phyloP scores from a whole-genome alignment of 2,329 filamentous ascomycete species.

The Aspergillus cejpii region DNA sequence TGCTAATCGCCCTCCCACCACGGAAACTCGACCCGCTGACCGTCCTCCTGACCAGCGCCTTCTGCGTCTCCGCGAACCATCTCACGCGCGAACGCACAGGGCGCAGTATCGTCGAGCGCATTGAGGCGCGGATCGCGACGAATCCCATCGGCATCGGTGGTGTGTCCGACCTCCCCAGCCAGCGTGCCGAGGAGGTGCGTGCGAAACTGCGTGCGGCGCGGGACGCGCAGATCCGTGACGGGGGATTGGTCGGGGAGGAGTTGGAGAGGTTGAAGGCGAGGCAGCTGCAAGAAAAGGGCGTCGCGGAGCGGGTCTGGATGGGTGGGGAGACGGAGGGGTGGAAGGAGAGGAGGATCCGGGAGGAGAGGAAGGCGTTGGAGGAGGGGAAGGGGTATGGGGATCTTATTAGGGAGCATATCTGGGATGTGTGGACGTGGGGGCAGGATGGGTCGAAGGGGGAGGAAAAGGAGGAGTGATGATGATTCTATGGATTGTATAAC shows the following conservation, averaged over 20 bases:
- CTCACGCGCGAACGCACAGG: constrained; percentile 36
- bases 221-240: constrained; percentile 23
- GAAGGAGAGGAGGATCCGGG: constrained; percentile 37
- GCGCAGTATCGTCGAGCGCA: constrained; percentile 30
- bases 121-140: constrained; percentile 22
- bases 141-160: constrained; percentile 6
- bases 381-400: constrained; percentile 42
- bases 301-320: constrained; percentile 35
- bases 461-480: constrained; percentile 4
- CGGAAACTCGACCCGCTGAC: constrained; percentile 35
- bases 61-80: constrained; percentile 36
- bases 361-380: constrained; percentile 40
- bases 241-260: constrained; percentile 21
- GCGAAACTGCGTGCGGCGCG: constrained; percentile 24
- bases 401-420: constrained; percentile 43
- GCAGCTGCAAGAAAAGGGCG: constrained; percentile 25
- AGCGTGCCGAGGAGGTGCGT: constrained; percentile 32
- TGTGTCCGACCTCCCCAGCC: constrained; percentile 27
- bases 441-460: constrained; percentile 11
- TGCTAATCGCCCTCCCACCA: constrained; percentile 33
- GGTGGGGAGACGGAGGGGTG: constrained; percentile 40
- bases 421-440: constrained; percentile 42
- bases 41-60: constrained; percentile 35
- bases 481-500: not conserved
- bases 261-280: constrained; percentile 30